A percentile compares a stretch with the other conserved stretches of the same genome.
These are phyloP conservation scores for Salix dunnii DNA, from an alignment of 345 rosid species.

Conservation along the genomic window DNA sequence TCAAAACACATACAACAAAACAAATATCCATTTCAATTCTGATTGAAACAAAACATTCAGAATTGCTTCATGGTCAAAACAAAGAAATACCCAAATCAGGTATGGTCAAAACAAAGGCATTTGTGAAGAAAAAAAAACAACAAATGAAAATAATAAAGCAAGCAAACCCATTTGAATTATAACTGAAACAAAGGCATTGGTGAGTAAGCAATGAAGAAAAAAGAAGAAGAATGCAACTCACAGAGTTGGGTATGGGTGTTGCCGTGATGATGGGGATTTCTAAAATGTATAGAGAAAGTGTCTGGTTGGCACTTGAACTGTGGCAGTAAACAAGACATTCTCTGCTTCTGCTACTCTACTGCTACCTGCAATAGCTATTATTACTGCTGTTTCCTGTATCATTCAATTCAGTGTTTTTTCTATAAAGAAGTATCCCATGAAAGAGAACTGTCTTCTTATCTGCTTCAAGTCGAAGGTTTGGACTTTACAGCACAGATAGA, in stretches of 20 bases:
- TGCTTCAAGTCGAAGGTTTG: too few relatives aligned
- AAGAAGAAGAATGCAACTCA: constrained; percentile 19
- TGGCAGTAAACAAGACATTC: constrained; percentile 80
- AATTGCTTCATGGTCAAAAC: not conserved
- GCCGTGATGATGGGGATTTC: constrained; percentile 36
- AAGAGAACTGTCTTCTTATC: not conserved
- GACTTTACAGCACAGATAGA: not conserved
- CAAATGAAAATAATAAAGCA: not conserved
- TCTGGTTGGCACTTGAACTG: constrained; percentile 91
- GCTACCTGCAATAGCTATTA: not conserved
- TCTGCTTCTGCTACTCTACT: constrained; percentile 7
- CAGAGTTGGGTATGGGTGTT: constrained; percentile 10
- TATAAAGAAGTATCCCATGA: not conserved
- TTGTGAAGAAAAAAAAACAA: not conserved
- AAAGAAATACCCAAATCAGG: constrained; percentile 2
- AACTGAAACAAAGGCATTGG: not conserved
- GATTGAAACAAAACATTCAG: constrained; percentile 6
- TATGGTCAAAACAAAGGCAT: not conserved
- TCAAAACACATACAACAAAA: not conserved
- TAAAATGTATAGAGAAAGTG: constrained; percentile 60
- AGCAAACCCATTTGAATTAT: not conserved
- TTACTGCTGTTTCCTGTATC: not conserved
- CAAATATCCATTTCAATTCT: constrained; percentile 4
- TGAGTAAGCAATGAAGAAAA: not conserved
- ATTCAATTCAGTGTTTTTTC: constrained; percentile 4